A percentile compares a stretch with the other conserved stretches of the same genome.
These are phyloP conservation scores for Strobilomyces dryophilus DNA, from an alignment of 768 basidiomycete genomes.

Conservation along the genomic window DNA sequence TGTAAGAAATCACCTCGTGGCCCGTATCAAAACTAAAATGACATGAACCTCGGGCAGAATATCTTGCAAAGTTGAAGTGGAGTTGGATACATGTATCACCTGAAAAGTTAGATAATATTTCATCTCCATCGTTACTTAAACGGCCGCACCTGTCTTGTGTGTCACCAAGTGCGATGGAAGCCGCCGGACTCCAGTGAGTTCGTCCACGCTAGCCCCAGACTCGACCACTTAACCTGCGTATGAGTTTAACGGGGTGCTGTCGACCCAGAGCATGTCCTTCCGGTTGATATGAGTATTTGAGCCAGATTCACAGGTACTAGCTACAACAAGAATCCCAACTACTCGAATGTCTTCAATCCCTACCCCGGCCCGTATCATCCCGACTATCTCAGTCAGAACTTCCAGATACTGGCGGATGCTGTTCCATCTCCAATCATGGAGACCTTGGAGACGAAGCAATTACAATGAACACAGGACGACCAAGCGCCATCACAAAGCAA, in stretches of 20 bases:
- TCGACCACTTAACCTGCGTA: constrained; percentile 58
- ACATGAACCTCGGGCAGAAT: too few species aligned
- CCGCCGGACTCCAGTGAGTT: constrained; percentile 64
- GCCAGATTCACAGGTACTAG: constrained; percentile 19
- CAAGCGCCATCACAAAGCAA: constrained; percentile 72
- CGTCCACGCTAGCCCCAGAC: constrained; percentile 64
- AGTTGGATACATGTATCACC: too few species aligned
- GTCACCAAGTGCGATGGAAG: constrained; percentile 74
- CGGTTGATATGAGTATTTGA: constrained; percentile 52
- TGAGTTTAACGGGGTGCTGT: constrained; percentile 46
- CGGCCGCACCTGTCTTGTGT: too few species aligned
- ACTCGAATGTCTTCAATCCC: constrained; percentile 36
- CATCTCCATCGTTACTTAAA: too few species aligned
- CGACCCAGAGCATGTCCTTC: constrained; percentile 39
- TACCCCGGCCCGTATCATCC: constrained; percentile 76
- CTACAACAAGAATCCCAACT: constrained; percentile 26
- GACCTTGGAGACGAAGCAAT: constrained; percentile 38
- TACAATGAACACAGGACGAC: constrained; percentile 36
- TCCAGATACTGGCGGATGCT: constrained; percentile 41
- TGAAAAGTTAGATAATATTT: too few species aligned
- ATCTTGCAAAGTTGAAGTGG: too few species aligned
- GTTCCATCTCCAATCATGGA: constrained; percentile 53
- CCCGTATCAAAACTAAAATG: too few species aligned
- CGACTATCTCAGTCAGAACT: constrained; percentile 59
- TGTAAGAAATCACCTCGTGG: too few species aligned